Evolutionary conservation across 345 rosid species (phyloP), one percentile per base, ranked within the genome.

Genomic region (Aquilaria malaccensis): DNA sequence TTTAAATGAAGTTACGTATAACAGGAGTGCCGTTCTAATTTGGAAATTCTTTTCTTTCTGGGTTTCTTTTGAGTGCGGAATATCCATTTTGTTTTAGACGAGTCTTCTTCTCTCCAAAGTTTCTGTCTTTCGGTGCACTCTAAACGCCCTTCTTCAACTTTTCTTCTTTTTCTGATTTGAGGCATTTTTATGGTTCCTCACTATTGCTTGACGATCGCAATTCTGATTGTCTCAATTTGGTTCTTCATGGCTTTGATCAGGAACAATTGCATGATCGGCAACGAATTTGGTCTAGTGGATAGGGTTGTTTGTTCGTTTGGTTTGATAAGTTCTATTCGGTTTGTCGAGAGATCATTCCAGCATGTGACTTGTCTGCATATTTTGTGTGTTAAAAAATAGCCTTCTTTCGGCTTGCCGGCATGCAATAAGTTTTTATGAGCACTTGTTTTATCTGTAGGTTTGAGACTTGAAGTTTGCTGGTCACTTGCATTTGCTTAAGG

Each of bases 401-500:
- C 57, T 52, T 62, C 13, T 32, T 37, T 67, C 53, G 29, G 5
- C 46, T 58, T 65, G 15, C 49, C 56, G 49, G 13, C 53, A 55
- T 62, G 30, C 15, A 61, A 67, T 45, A 59, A 65, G 53, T 64
- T 64, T 55, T 66, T 51, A 59, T 65, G 67, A 43, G 47, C 48
- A 37, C 58, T 13, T 70, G 43, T 58, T 77, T 70, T 37, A 37
- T 47, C 13, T 77, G 77, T 64, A 81, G 94, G 83, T 76, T 74
- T 80, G 70, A 65, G 68, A 65, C 68, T 64, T 74, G 77, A 77
- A 74, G 68, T 67, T 74, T 78, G 85, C 72, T 74, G 77, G 75
- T 66, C 65, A 33, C 65, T 48, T 51, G 33, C 60, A 45, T 49
- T 30, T 46, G 31, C 51, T 29, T 12, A 49, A 10, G 64, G 30